Evolutionary conservation across 169 alveolate species (phyloP), one percentile per base, ranked within the genome.

Genomic region (Plasmodium relictum): DNA sequence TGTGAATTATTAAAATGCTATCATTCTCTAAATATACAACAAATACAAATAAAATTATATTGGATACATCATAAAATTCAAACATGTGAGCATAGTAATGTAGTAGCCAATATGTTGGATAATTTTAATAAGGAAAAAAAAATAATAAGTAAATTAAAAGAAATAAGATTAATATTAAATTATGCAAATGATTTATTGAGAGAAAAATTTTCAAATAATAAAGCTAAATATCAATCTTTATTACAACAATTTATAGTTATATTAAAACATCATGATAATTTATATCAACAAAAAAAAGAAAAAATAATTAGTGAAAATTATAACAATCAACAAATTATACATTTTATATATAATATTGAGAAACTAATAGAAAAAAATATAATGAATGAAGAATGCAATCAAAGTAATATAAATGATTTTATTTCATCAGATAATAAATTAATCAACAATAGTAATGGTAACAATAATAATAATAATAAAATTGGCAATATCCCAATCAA

Each of bases 1-100:
- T 62, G 74, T 48, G 89, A 76, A 48, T 18, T 76, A 31, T 54
- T 76, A 6, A 76, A 76, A 22, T 76, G 59, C 8, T 76, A 76
- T 42, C 89, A 76, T 52, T 39, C 89, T 18, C 45, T 76, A n/a
- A 76, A 76, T 48, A 54, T 76, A n/a, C 89, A 76, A 14, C 76
- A 62, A 14, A 76, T 76, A 0, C 89, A 76, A 42, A 6, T 76
- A 48, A 76, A 76, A 18, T 2, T 76, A 22, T 76, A 76, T 18
- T 76, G 63, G 68, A 76, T 76, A 12, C 12, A 12, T 22, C 41
- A 26, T 20, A 76, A 76, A 63, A 48, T 76, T 0, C 74, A 76
- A 42, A 54, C 20, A 10, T 76, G 26, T 63, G 89, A 76, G 5
- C 24, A 31, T 1, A 76, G 6, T 31, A 73, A 16, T 39, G 45